Conservation (phyloP, 495 filamentous ascomycete genomes). For the Evernia prunastri region DNA sequence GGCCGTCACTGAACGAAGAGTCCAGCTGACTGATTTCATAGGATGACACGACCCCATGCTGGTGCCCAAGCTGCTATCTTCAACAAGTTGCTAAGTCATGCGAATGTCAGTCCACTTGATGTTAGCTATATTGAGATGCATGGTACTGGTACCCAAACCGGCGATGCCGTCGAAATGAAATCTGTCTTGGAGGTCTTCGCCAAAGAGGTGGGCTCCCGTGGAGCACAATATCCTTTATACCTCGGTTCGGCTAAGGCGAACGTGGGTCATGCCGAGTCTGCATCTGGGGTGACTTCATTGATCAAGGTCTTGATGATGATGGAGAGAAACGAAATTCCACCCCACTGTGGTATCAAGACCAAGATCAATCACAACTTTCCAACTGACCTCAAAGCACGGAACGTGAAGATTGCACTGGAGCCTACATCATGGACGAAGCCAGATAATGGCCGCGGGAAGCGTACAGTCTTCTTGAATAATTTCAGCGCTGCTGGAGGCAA, state of each 20-base stretch:
- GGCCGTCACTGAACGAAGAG: too few relatives aligned
- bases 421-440: conserved; percentile 25
- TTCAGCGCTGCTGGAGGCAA: conserved; percentile 57
- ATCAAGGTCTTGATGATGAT: conserved; percentile 76
- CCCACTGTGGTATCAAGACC: conserved; percentile 50
- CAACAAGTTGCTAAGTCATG: conserved; percentile 55
- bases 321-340: conserved; percentile 61
- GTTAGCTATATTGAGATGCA: conserved; percentile 82
- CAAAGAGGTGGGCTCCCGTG: too few relatives aligned
- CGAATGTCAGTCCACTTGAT: conserved; percentile 61
- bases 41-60: conserved; percentile 70
- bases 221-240: conserved; percentile 70
- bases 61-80: conserved; percentile 64
- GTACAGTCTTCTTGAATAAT: conserved; percentile 63
- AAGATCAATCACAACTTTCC: conserved; percentile 34
- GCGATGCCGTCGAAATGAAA: conserved; percentile 70
- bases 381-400: conserved; percentile 59
- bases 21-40: too few relatives aligned
- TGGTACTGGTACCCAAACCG: conserved; percentile 76
- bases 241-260: conserved; percentile 80
- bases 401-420: conserved; percentile 33
- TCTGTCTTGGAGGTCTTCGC: conserved; percentile 77
- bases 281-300: conserved; percentile 67
- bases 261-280: conserved; percentile 75
- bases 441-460: conserved; percentile 36